Evolutionary conservation across 2,329 filamentous ascomycete genomes (phyloP), one percentile per base, ranked within the genome.

Genomic region (Fusarium pilosicola): DNA sequence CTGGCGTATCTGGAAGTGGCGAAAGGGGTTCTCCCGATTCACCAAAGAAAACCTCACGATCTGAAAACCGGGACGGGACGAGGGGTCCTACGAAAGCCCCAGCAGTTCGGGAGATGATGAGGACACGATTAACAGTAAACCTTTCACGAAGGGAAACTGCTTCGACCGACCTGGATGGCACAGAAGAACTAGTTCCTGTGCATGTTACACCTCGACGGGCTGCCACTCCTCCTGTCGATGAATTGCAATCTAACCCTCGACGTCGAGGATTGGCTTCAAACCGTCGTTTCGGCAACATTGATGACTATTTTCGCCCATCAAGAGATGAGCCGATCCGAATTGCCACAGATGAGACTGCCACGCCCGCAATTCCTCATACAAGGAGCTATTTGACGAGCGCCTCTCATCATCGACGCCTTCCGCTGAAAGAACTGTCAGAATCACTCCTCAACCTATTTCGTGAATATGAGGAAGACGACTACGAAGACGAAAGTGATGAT

Each of bases 331-430:
- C 77, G 24, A 81, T 83, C 46, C 69, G 80, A 24, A 83, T 83
- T 72, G 79, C 79, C 56, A 78, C 71, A 32, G 82, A 83, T 70
- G 75, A 81, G 41, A 82, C 81, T 22, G 80, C 80, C 45, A 82
- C 77, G 28, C 62, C 63, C 20, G 76, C 67, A 41, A 70, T 56
- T 22, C 41, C 64, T 44, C 68, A 69, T 39, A 26, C 36, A 32
- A 56, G 34, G 38, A 60, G 70, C 32, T 49, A 58, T 39, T 39
- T 64, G 32, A 38, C 58, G 42, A 61, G 48, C 39, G 57, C 59
- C 30, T 42, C 55, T 41, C 49, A 55, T 42, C 67, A 64, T 61
- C 48, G 49, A 30, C 77, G 76, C 26, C 66, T 42, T 41, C 76
- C 78, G 22, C 52, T 79, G 24, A 70, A 54, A 45, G 76, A 76